These are phyloP conservation scores for Neurospora cerealis DNA, from an alignment of 495 filamentous ascomycete genomes.

Conservation along the genomic window DNA sequence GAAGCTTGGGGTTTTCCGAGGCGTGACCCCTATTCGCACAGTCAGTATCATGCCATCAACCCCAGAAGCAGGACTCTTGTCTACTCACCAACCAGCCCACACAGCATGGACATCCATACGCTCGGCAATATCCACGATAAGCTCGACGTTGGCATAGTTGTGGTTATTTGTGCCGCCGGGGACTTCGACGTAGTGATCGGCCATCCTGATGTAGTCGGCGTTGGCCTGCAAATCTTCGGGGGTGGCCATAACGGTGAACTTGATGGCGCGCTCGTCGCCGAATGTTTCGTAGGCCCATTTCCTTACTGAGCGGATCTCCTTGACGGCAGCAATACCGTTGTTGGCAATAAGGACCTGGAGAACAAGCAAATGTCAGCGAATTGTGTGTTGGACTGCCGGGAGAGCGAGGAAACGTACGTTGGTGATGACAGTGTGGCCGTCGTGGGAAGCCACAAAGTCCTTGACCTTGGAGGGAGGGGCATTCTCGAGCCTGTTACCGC, in stretches of 20 bases:
- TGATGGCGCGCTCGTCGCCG: conserved; percentile 94
- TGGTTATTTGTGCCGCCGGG: conserved; percentile 99
- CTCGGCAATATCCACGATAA: conserved; percentile 99
- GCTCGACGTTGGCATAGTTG: conserved; percentile 99
- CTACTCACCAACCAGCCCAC: conserved; percentile 86
- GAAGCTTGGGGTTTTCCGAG: conserved; percentile 95
- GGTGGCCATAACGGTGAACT: conserved; percentile 99
- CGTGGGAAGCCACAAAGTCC: conserved; percentile 83
- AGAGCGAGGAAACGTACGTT: conserved; percentile 52
- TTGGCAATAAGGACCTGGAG: conserved; percentile 93
- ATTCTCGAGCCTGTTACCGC: conserved; percentile 74
- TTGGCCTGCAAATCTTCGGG: conserved; percentile 98
- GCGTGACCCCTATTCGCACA: conserved; percentile 70
- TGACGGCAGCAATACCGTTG: conserved; percentile 99
- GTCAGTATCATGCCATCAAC: conserved; percentile 2
- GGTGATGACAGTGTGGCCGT: conserved; percentile 95
- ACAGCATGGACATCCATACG: conserved; percentile 97
- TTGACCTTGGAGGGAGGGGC: conserved; percentile 74
- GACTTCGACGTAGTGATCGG: conserved; percentile 97
- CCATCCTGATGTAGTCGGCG: conserved; percentile 99
- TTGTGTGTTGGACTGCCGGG: too few species aligned
- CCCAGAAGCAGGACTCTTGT: conserved; percentile 14
- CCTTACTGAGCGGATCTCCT: conserved; percentile 94
- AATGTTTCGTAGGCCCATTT: conserved; percentile 99
- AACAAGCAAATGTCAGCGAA: not conserved